Evolutionary conservation across 2,329 filamentous ascomycete genomes (phyloP).

Genomic region (Alternaria postmessia): DNA sequence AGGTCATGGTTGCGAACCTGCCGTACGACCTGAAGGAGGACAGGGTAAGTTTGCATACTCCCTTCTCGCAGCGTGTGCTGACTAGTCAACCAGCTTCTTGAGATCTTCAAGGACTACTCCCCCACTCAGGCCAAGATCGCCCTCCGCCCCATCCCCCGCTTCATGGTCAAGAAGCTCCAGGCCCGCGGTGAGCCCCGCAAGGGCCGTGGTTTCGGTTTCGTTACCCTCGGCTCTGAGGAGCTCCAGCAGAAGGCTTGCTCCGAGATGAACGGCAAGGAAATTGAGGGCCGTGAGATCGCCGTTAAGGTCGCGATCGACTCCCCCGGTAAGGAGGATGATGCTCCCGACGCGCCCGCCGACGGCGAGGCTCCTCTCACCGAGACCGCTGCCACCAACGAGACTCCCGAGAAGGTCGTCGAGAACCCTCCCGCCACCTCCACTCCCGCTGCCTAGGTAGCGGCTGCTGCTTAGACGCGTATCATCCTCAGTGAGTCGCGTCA

Average conservation of each 20-base stretch:
- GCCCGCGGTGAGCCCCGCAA: slow-evolving; percentile 97
- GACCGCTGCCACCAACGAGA: slow-evolving; percentile 28
- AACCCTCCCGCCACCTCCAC: slow-evolving; percentile 38
- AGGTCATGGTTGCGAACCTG: slow-evolving; percentile 99
- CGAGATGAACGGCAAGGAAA: slow-evolving; percentile 99
- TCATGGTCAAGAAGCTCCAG: slow-evolving; percentile 99
- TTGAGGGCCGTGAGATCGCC: slow-evolving; percentile 97
- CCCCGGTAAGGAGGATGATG: slow-evolving; percentile 96
- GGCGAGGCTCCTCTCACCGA: slow-evolving; percentile 48
- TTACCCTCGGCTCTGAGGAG: slow-evolving; percentile 94
- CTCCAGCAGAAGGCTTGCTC: slow-evolving; percentile 94
- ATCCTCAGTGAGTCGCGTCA: slow-evolving; percentile 22
- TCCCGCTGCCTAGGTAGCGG: slow-evolving; percentile 44
- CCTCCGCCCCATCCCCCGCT: slow-evolving; percentile 95
- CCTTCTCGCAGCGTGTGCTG: not conserved
- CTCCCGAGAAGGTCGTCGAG: slow-evolving; percentile 30
- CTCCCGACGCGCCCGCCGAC: slow-evolving; percentile 57
- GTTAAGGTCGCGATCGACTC: slow-evolving; percentile 99
- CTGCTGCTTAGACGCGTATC: slow-evolving; percentile 28
- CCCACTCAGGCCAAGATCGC: slow-evolving; percentile 97
- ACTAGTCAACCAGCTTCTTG: slow-evolving; percentile 76
- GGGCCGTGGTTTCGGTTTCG: slow-evolving; percentile 98
- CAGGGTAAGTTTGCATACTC: slow-evolving; percentile 69
- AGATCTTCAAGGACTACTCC: slow-evolving; percentile 92
- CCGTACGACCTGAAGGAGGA: slow-evolving; percentile 98